These are phyloP conservation scores for Phlebiopsis flavidoalba DNA, from an alignment of 768 basidiomycete genomes.

Conservation along the genomic window DNA sequence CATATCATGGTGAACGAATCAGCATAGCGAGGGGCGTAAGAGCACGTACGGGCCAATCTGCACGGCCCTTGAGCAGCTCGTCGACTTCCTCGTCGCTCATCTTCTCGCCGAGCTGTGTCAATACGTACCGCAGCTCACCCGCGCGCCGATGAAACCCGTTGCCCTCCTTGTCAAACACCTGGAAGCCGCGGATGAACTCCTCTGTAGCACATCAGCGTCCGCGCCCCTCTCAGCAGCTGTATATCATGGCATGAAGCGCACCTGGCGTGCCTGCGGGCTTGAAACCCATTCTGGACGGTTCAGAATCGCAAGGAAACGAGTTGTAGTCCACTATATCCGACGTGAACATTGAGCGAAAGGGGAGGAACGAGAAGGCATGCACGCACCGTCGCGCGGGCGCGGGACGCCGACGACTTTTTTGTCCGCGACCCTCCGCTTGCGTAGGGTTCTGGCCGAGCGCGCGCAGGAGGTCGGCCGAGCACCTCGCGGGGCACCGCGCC, in stretches of 20 bases:
- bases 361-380: neutral
- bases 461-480: constrained; percentile 86
- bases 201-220: constrained; percentile 41
- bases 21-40: neutral
- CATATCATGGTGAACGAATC: constrained; percentile 1
- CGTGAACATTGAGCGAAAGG: neutral
- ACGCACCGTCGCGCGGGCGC: constrained; percentile 77
- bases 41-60: constrained; percentile 77
- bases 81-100: constrained; percentile 98
- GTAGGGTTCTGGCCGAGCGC: constrained; percentile 99
- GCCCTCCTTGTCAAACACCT: constrained; percentile 96
- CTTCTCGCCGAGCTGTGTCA: constrained; percentile 95
- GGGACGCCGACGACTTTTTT: constrained; percentile 60
- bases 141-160: constrained; percentile 83
- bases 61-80: constrained; percentile 92
- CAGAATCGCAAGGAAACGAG: constrained; percentile 83
- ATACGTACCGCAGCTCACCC: constrained; percentile 77
- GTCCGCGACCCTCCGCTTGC: constrained; percentile 90
- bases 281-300: constrained; percentile 95
- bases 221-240: neutral
- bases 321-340: constrained; percentile 76
- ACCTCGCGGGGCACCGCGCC: constrained; percentile 85
- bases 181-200: constrained; percentile 99
- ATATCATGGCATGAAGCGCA: constrained; percentile 27
- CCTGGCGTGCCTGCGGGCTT: constrained; percentile 96